A percentile compares a stretch with the other conserved stretches of the same genome.
Conservation (phyloP, 805 yeast genomes). For the Kazachstania kunashirensis region DNA sequence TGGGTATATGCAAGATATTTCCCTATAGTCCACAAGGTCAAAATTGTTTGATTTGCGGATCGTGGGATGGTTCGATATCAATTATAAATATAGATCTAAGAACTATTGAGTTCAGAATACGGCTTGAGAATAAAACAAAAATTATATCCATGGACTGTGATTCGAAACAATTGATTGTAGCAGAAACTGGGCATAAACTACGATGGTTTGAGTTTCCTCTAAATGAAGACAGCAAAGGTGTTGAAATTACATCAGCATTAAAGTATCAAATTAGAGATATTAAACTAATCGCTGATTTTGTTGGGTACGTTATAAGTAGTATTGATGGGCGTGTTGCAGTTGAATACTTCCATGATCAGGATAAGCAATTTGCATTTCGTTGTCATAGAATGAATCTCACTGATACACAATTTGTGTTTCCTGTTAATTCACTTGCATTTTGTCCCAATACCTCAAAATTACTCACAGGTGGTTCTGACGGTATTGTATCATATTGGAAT, state of each 20-base stretch:
- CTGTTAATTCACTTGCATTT: constrained; percentile 70
- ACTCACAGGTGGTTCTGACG: constrained; percentile 87
- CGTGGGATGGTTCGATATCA: constrained; percentile 51
- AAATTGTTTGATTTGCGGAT: constrained; percentile 40
- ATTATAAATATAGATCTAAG: constrained; percentile 36
- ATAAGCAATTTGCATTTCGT: constrained; percentile 63
- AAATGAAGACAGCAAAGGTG: constrained; percentile 1
- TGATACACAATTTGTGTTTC: constrained; percentile 50
- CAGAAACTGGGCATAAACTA: constrained; percentile 42
- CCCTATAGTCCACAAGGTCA: constrained; percentile 1
- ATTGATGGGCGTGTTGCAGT: constrained; percentile 78
- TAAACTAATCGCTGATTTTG: constrained; percentile 40
- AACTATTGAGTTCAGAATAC: constrained; percentile 2
- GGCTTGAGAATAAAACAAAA: constrained; percentile 10
- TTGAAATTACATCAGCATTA: constrained; percentile 46
- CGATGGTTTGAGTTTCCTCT: constrained; percentile 19
- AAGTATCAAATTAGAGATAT: constrained; percentile 55
- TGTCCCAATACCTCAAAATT: constrained; percentile 71
- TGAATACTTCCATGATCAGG: constrained; percentile 48
- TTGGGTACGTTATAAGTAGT: constrained; percentile 59
- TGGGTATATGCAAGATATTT: constrained; percentile 32
- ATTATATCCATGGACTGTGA: constrained; percentile 52
- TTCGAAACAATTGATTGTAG: constrained; percentile 40
- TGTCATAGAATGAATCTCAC: constrained; percentile 52
- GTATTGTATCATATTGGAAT: constrained; percentile 84